phyloP scores from a whole-genome alignment of 1,139 yeast species.

The Taphrina pruni region DNA sequence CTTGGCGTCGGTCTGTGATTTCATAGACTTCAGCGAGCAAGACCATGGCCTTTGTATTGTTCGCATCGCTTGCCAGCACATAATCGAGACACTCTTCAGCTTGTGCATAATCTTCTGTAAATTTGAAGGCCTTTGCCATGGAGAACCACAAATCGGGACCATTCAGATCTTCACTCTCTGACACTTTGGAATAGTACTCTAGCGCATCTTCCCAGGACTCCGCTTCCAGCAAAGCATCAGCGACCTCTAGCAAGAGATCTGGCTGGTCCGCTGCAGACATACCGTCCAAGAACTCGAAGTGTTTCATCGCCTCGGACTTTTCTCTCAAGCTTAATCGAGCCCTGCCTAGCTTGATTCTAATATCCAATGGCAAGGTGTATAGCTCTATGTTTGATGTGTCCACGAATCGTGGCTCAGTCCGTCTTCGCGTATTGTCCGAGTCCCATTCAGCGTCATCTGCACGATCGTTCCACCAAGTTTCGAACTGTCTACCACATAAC shows the following conservation, averaged over 20 bases:
- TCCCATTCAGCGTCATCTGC: constrained; percentile 74
- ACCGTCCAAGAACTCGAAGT: constrained; percentile 46
- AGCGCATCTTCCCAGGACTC: constrained; percentile 77
- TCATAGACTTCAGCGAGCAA: constrained; percentile 83
- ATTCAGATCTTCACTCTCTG: constrained; percentile 53
- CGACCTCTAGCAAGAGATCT: constrained; percentile 80
- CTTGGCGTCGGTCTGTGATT: constrained; percentile 65
- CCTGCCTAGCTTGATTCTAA: constrained; percentile 77
- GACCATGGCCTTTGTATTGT: constrained; percentile 72
- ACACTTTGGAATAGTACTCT: constrained; percentile 63
- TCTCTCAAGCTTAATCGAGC: constrained; percentile 71
- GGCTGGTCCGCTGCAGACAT: constrained; percentile 48
- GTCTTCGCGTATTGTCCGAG: constrained; percentile 66
- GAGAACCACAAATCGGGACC: constrained; percentile 61
- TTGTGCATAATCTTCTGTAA: constrained; percentile 68
- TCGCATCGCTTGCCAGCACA: constrained; percentile 64
- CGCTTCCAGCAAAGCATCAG: constrained; percentile 69
- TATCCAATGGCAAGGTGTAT: constrained; percentile 75
- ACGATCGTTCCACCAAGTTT: constrained; percentile 81
- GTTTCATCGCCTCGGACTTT: constrained; percentile 71
- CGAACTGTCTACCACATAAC: constrained; percentile 71
- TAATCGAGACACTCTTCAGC: constrained; percentile 71
- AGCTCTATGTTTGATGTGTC: constrained; percentile 18
- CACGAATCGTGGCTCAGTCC: constrained; percentile 48
- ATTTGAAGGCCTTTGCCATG: constrained; percentile 79